These are phyloP conservation scores for Mrakiaceae sp. DNA, from an alignment of 1,284 basidiomycete genomes.

Conservation along the genomic window DNA sequence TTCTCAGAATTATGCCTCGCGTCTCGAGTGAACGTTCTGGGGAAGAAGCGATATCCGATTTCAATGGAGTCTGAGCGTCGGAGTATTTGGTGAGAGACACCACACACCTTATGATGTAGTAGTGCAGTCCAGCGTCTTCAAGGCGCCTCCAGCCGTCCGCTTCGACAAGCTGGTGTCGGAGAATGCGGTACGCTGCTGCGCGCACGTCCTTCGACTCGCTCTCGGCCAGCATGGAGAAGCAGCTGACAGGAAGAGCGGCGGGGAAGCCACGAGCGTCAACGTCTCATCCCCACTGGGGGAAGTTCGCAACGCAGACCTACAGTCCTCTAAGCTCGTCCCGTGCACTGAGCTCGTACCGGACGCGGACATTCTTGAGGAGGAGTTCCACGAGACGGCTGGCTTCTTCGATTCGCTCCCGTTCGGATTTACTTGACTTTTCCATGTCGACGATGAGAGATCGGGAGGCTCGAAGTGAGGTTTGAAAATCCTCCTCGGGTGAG, in stretches of 20 bases:
- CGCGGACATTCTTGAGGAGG: slow-evolving; percentile 61
- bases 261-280: slow-evolving; percentile 22
- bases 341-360: slow-evolving; percentile 58
- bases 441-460: slow-evolving; percentile 12
- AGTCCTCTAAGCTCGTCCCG: slow-evolving; percentile 57
- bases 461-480: slow-evolving; percentile 15
- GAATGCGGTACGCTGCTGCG: slow-evolving; percentile 74
- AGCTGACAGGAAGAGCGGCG: slow-evolving; percentile 37
- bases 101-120: slow-evolving; percentile 72
- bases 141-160: slow-evolving; percentile 36
- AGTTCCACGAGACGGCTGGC: slow-evolving; percentile 57
- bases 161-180: slow-evolving; percentile 69
- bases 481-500: slow-evolving; percentile 9
- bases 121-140: slow-evolving; percentile 51
- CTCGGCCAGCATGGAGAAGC: slow-evolving; percentile 67
- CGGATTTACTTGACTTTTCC: slow-evolving; percentile 19
- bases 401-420: slow-evolving; percentile 25
- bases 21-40: slow-evolving; percentile 72
- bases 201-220: slow-evolving; percentile 58
- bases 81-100: slow-evolving; percentile 1
- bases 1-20: slow-evolving; percentile 74
- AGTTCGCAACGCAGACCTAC: slow-evolving; percentile 37
- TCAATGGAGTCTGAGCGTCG: neutral
- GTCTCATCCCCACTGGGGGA: neutral
- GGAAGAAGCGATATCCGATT: neutral